Evolutionary conservation across 2,329 filamentous ascomycete genomes (phyloP), one percentile per base, ranked within the genome.

Genomic region (Aspergillus felis): DNA sequence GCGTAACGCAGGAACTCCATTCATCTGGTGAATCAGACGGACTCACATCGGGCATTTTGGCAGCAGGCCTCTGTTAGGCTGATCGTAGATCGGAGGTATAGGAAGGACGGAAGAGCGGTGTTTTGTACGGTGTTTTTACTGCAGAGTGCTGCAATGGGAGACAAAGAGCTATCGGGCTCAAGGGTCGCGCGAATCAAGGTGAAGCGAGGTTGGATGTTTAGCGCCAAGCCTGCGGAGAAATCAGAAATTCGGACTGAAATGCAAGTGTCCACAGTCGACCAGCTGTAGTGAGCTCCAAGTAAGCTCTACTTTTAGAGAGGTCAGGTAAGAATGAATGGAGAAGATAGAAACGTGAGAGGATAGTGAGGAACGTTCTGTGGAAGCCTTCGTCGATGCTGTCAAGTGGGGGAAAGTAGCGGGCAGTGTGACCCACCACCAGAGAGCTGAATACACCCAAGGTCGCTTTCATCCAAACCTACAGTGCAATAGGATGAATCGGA

Each of bases 31-130:
- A 49, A 48, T 17, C 42, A 25, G 10, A 50, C 41, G 24, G 10
- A 71, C 71, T 70, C 60, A 73, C 71, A 60, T 73, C 71, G 60
- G 71, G 71, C 71, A 73, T 73, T 35, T 62, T 71, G 61, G 50
- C n/a, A 32, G 47, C 32, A 41, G 29, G n/a, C 32, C 44, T 10
- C 14, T 47, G 9, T 24, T 38, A 28, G 51, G 28, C 51, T 28
- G 47, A 50, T 55, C 50, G 52, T 54, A 51, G 53, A 47, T 44
- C 46, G 14, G 38, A 49, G n/a, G 27, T 52, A 48, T 54, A 53
- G 10, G 32, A 55, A 56, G 17, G n/a, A 27, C 51, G 7, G 38
- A 50, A 54, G 41, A 29, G 20, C 12, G 38, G 32, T 38, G 5
- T 38, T 38, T 38, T 38, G 32, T 38, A 38, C 14, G 42, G 42